Percentiles rank a stretch among this genome's conserved stretches.
Evolutionary conservation across 331 rosid species (phyloP).

Genomic region (Ulmus americana): DNA sequence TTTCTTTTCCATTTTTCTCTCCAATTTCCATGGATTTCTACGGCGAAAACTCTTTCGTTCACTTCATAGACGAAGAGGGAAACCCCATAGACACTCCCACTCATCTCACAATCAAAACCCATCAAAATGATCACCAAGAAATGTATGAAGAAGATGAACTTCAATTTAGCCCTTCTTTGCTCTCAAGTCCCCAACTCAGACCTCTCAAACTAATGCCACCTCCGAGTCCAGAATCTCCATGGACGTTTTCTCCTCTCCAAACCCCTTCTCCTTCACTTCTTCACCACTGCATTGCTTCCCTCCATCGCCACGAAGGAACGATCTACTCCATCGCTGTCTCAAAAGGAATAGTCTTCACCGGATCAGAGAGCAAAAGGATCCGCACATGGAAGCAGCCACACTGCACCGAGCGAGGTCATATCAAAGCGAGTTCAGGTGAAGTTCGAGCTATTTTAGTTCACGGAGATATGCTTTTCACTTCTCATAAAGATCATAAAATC

Average conservation of each 20-base stretch:
- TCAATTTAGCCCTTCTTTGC: slow-evolving; percentile 32
- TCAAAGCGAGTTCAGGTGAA: slow-evolving; percentile 44
- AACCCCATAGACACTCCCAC: slow-evolving; percentile 25
- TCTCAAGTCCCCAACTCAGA: slow-evolving; percentile 26
- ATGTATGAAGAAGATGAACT: slow-evolving; percentile 31
- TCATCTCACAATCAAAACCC: slow-evolving; percentile 23
- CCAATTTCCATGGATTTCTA: slow-evolving; percentile 37
- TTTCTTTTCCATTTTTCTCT: background rate
- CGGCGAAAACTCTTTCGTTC: slow-evolving; percentile 30
- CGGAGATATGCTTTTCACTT: slow-evolving; percentile 53
- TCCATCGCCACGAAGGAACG: slow-evolving; percentile 66
- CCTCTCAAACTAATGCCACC: slow-evolving; percentile 25
- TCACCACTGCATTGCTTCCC: slow-evolving; percentile 74
- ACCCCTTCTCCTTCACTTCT: slow-evolving; percentile 53
- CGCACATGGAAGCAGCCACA: slow-evolving; percentile 70
- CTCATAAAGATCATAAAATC: slow-evolving; percentile 60
- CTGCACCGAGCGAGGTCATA: slow-evolving; percentile 49
- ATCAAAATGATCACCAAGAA: slow-evolving; percentile 12
- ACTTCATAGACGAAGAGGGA: slow-evolving; percentile 37
- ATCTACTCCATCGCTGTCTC: slow-evolving; percentile 58
- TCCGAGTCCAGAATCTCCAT: slow-evolving; percentile 61
- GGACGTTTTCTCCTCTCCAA: slow-evolving; percentile 62
- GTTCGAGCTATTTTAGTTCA: slow-evolving; percentile 50
- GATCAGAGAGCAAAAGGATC: slow-evolving; percentile 58
- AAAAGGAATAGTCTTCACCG: slow-evolving; percentile 58